phyloP scores from a whole-genome alignment of 2,329 filamentous ascomycete genomes.

The Orbilia oligospora region DNA sequence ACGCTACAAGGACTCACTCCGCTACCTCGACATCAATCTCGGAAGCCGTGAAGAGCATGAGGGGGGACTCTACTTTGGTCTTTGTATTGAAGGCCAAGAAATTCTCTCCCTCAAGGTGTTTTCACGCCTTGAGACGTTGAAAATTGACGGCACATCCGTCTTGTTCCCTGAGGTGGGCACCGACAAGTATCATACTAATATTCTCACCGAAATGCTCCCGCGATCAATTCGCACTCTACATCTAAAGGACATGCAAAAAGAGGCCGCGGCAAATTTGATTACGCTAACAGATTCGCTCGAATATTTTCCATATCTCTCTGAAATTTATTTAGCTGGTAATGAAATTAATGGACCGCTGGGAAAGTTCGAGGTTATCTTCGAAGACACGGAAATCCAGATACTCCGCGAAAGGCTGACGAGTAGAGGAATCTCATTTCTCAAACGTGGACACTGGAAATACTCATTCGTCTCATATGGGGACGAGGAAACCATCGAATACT shows the following conservation, averaged over 20 bases:
- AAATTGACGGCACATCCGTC: slow-evolving; percentile 24
- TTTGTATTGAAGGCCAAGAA: slow-evolving; percentile 35
- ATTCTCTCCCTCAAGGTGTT: slow-evolving; percentile 34
- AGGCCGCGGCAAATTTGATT: slow-evolving; percentile 31
- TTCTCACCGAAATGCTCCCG: slow-evolving; percentile 42
- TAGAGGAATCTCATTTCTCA: slow-evolving; percentile 32
- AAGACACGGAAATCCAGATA: slow-evolving; percentile 23
- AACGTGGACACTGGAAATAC: background rate
- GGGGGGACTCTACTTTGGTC: background rate
- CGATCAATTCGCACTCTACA: slow-evolving; percentile 29
- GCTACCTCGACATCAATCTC: slow-evolving; percentile 16
- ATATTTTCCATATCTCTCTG: slow-evolving; percentile 19
- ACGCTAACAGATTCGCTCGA: slow-evolving; percentile 13
- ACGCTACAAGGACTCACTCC: slow-evolving; percentile 31
- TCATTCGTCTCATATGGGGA: background rate
- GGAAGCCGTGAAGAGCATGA: slow-evolving; percentile 14
- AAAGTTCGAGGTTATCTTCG: background rate
- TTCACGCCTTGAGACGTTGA: slow-evolving; percentile 31
- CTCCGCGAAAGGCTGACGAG: slow-evolving; percentile 15
- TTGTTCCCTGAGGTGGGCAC: slow-evolving; percentile 25
- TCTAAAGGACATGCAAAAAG: slow-evolving; percentile 19
- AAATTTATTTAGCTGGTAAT: slow-evolving; percentile 24
- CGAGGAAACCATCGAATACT: background rate
- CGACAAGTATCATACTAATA: slow-evolving; percentile 15
- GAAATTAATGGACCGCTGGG: background rate